Conservation (phyloP, 768 basidiomycete genomes). For the Mycena rebaudengoi region DNA sequence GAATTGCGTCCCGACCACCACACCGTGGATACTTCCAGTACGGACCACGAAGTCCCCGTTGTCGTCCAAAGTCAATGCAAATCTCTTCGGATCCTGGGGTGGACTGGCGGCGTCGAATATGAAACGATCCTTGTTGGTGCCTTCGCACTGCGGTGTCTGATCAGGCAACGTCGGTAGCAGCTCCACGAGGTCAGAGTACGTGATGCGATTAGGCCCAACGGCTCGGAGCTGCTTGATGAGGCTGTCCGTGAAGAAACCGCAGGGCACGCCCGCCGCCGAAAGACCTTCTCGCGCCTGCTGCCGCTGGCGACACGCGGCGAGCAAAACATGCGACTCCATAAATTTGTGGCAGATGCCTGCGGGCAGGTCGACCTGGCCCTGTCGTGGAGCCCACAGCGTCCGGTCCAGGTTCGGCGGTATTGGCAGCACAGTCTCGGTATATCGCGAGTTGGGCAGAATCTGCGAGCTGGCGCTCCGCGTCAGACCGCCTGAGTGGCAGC, state of each 20-base stretch:
- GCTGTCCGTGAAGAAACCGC: conserved; percentile 25
- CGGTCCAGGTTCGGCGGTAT: conserved; percentile 17
- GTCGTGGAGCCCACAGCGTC: background rate
- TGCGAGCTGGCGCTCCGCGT: background rate
- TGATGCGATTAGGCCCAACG: conserved; percentile 15
- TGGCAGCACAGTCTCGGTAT: conserved; percentile 5
- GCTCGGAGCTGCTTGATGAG: conserved; percentile 14
- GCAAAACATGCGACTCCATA: conserved; percentile 27
- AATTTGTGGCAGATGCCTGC: conserved; percentile 4
- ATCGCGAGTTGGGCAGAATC: conserved; percentile 5
- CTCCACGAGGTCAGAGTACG: conserved; percentile 15
- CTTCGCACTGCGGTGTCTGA: conserved; percentile 27
- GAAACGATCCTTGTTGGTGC: conserved; percentile 13
- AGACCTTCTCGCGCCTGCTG: conserved; percentile 24
- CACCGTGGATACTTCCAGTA: conserved; percentile 9
- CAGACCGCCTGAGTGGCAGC: conserved; percentile 10
- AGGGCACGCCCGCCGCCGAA: conserved; percentile 3
- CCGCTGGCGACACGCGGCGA: conserved; percentile 24
- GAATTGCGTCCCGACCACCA: conserved; percentile 23
- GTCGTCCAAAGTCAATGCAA: background rate
- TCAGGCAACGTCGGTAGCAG: conserved; percentile 18
- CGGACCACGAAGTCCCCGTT: conserved; percentile 9
- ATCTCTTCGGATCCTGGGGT: background rate
- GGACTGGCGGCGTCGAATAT: conserved; percentile 15
- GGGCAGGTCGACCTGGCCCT: conserved; percentile 1